phyloP scores from a whole-genome alignment of 2,329 filamentous ascomycete genomes.

The Xylariaceae sp. region DNA sequence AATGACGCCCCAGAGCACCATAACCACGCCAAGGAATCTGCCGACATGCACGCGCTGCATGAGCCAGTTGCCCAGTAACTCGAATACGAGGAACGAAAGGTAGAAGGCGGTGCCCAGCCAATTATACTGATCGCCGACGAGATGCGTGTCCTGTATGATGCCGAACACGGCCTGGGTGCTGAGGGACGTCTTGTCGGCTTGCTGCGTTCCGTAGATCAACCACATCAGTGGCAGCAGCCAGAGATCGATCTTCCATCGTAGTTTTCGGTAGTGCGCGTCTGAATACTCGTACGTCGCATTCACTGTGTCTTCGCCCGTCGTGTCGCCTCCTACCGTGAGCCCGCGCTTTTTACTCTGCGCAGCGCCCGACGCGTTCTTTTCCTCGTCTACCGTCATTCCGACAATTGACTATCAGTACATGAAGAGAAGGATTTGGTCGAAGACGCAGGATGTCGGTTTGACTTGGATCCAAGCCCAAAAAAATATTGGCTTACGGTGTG shows the following conservation, averaged over 20 bases:
- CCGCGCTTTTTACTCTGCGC: too few relatives aligned
- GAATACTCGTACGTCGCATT: conserved; percentile 11
- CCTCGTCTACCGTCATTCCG: too few relatives aligned
- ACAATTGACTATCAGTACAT: too few relatives aligned
- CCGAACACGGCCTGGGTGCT: conserved; percentile 31
- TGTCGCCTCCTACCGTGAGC: too few relatives aligned
- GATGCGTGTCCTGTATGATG: conserved; percentile 28
- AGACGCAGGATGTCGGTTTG: too few relatives aligned
- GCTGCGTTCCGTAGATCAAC: conserved; percentile 28
- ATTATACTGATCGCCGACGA: conserved; percentile 31
- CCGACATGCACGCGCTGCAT: conserved; percentile 37
- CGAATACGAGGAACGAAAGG: conserved; percentile 28
- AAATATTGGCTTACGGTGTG: too few relatives aligned
- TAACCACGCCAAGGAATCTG: conserved; percentile 34
- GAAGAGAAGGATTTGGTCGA: too few relatives aligned
- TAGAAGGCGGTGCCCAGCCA: conserved; percentile 33
- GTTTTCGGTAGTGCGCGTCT: conserved; percentile 24
- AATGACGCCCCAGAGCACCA: conserved; percentile 33
- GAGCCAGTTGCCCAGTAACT: conserved; percentile 29
- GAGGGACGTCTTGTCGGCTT: conserved; percentile 32
- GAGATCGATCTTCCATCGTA: conserved; percentile 32
- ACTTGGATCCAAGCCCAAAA: too few relatives aligned
- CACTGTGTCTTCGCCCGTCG: not conserved
- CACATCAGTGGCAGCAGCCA: conserved; percentile 32
- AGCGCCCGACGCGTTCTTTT: too few relatives aligned